Percentiles rank a stretch among this genome's conserved stretches.
These are phyloP conservation scores for Cercis canadensis DNA, from an alignment of 306 rosid genomes.

Conservation along the genomic window DNA sequence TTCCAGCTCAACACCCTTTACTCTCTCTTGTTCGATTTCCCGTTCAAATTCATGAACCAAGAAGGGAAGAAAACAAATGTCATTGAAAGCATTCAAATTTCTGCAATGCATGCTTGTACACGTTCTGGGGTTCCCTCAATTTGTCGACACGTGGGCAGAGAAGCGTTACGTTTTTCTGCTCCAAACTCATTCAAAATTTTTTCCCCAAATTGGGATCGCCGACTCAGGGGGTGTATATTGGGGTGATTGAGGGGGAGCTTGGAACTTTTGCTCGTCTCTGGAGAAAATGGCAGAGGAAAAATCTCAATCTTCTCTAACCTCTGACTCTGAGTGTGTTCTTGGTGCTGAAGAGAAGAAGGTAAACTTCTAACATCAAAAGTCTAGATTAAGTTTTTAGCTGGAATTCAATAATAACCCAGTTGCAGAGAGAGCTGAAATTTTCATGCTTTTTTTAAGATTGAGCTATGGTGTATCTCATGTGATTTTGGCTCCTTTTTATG, in stretches of 20 bases:
- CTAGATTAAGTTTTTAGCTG: not conserved
- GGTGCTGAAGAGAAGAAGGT: not conserved
- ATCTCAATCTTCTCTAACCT: too few species aligned
- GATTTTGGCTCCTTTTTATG: not conserved
- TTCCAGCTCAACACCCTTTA: too few species aligned
- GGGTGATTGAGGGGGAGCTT: not conserved
- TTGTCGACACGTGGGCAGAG: slow-evolving; percentile 3
- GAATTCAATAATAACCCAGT: not conserved
- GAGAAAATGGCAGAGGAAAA: not conserved
- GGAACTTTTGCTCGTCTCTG: not conserved
- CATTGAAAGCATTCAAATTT: not conserved
- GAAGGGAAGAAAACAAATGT: not conserved
- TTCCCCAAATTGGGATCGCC: not conserved
- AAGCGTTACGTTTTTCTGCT: slow-evolving; percentile 10
- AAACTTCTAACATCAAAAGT: not conserved
- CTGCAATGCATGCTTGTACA: not conserved
- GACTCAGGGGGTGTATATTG: not conserved
- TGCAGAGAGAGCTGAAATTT: not conserved
- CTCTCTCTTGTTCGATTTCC: not conserved
- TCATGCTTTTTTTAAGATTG: not conserved
- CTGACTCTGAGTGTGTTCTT: too few species aligned
- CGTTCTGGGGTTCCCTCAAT: slow-evolving; percentile 7
- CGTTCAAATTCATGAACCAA: not conserved
- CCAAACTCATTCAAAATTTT: not conserved
- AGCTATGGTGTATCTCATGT: not conserved